A percentile compares a stretch with the other conserved stretches of the same genome.
phyloP scores from a whole-genome alignment of 257 asterid genomes.

The Scutellaria galericulata region DNA sequence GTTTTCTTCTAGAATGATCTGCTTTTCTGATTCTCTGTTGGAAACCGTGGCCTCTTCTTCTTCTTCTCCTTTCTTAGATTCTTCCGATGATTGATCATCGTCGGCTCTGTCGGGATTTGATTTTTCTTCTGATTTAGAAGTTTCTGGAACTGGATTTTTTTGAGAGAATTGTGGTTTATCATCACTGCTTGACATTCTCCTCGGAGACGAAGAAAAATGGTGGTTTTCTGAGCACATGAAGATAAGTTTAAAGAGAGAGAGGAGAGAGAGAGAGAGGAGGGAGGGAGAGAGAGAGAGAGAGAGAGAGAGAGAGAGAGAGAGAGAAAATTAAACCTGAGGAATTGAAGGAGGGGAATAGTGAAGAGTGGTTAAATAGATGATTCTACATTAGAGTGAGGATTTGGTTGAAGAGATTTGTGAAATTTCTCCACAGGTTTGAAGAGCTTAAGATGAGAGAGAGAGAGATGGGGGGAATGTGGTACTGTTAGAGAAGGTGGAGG shows the following conservation, averaged over 20 bases:
- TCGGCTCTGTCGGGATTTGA: not conserved
- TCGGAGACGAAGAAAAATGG: slow-evolving; percentile 29
- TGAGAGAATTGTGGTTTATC: not conserved
- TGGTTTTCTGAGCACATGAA: slow-evolving; percentile 51
- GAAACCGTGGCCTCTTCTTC: slow-evolving; percentile 22
- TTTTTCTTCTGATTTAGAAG: not conserved
- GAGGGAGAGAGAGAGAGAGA: not conserved
- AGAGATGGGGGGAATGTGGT: slow-evolving; percentile 29
- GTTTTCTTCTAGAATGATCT: slow-evolving; percentile 37
- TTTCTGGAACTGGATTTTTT: not conserved
- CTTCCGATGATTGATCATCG: slow-evolving; percentile 3
- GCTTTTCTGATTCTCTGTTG: not conserved
- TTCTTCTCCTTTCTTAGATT: not conserved
- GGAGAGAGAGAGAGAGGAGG: not conserved
- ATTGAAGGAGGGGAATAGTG: not conserved
- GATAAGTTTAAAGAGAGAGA: slow-evolving; percentile 7
- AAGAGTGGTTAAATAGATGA: slow-evolving; percentile 29
- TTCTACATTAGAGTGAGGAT: slow-evolving; percentile 6
- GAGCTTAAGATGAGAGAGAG: slow-evolving; percentile 40
- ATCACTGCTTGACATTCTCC: slow-evolving; percentile 33
- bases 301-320: not conserved
- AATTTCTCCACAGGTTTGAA: not conserved
- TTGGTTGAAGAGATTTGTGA: slow-evolving; percentile 8
- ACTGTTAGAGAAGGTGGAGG: slow-evolving; percentile 34
- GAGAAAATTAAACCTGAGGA: not conserved